Conservation (phyloP, 2,329 filamentous ascomycete genomes). For the Claviceps citrina region DNA sequence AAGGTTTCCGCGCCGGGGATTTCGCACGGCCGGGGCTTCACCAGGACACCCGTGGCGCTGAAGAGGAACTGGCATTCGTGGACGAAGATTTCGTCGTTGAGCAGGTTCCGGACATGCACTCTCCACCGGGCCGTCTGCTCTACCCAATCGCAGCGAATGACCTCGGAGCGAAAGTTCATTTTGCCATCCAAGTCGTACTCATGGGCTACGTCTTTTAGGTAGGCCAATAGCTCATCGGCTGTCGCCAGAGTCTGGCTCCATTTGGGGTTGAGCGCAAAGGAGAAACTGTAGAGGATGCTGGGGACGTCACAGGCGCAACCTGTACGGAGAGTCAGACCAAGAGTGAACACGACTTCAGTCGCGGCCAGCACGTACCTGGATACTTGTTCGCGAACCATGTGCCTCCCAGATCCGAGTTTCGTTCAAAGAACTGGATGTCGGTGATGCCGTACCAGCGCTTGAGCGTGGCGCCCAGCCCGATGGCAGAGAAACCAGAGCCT, state of each 20-base stretch:
- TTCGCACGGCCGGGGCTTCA: slow-evolving; percentile 19
- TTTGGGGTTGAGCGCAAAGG: slow-evolving; percentile 43
- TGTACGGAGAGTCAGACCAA: slow-evolving; percentile 3
- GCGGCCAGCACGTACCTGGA: slow-evolving; percentile 25
- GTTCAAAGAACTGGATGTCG: slow-evolving; percentile 46
- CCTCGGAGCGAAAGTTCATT: slow-evolving; percentile 24
- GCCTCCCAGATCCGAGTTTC: slow-evolving; percentile 40
- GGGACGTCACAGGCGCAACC: slow-evolving; percentile 41
- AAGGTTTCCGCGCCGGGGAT: slow-evolving; percentile 37
- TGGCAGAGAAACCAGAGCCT: slow-evolving; percentile 46
- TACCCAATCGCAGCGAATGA: slow-evolving; percentile 24
- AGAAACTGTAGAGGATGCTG: slow-evolving; percentile 43
- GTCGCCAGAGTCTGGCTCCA: slow-evolving; percentile 44
- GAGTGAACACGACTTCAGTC: neutral
- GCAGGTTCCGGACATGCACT: slow-evolving; percentile 14
- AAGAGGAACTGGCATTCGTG: slow-evolving; percentile 28
- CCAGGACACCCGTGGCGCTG: slow-evolving; percentile 19
- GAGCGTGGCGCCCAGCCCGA: slow-evolving; percentile 44
- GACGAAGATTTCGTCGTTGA: slow-evolving; percentile 10
- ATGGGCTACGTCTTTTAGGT: slow-evolving; percentile 37
- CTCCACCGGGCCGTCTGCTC: slow-evolving; percentile 21
- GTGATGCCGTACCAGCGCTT: slow-evolving; percentile 41
- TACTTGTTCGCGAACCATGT: slow-evolving; percentile 52
- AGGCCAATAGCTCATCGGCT: slow-evolving; percentile 39
- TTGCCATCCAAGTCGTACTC: slow-evolving; percentile 25